Evolutionary conservation across 2,329 filamentous ascomycete species (phyloP).

Genomic region (Chaetomium strumarium): DNA sequence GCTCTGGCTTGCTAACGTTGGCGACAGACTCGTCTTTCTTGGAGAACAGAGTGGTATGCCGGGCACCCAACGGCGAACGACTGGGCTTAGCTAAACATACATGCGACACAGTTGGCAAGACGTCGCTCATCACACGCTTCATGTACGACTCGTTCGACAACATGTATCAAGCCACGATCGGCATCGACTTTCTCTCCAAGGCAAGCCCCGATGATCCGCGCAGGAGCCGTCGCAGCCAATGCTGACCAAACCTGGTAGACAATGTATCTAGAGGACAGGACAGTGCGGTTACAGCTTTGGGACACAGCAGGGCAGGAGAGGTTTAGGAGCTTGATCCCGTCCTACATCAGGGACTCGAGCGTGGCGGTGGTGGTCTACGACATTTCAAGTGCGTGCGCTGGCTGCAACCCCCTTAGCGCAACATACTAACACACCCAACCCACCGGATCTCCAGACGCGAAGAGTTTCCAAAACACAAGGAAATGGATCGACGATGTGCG

Average conservation of each 20-base stretch:
- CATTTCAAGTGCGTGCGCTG: constrained; percentile 66
- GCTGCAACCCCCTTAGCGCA: neutral
- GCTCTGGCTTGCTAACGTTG: constrained; percentile 8
- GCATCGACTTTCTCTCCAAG: constrained; percentile 99
- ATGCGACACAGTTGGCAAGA: constrained; percentile 84
- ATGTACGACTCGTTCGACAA: constrained; percentile 99
- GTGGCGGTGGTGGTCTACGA: constrained; percentile 99
- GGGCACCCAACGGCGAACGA: neutral
- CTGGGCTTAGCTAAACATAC: constrained; percentile 3
- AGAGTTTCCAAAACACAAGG: constrained; percentile 96
- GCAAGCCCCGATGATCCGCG: constrained; percentile 39
- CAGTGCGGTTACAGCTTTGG: constrained; percentile 95
- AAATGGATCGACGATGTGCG: constrained; percentile 99
- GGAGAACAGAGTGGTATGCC: constrained; percentile 94
- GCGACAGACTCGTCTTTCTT: constrained; percentile 74
- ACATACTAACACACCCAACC: neutral
- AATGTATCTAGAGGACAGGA: constrained; percentile 99
- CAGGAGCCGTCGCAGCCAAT: neutral
- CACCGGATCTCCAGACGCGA: constrained; percentile 55
- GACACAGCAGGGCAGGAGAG: constrained; percentile 97
- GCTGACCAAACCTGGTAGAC: constrained; percentile 50
- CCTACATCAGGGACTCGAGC: constrained; percentile 95
- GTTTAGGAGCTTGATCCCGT: constrained; percentile 94
- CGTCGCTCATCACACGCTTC: constrained; percentile 95
- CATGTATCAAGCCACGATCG: constrained; percentile 98